A percentile compares a stretch with the other conserved stretches of the same genome.
These are phyloP conservation scores for Phlebiopsis flavidoalba DNA, from an alignment of 768 basidiomycete species.

Conservation along the genomic window DNA sequence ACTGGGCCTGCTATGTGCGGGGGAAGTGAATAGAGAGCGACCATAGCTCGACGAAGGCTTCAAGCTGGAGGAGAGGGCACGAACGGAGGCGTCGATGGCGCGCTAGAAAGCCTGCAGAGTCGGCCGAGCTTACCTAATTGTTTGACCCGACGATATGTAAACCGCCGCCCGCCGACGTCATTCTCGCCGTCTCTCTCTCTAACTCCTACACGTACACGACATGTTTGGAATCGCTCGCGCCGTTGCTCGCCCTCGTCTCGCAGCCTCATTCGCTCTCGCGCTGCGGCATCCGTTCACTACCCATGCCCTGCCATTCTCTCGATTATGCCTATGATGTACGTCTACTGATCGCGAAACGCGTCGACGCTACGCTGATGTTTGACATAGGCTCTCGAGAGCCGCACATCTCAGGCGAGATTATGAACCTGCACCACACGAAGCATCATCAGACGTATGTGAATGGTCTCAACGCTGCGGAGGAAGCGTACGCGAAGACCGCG, in stretches of 20 bases:
- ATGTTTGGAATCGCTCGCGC: conserved; percentile 31
- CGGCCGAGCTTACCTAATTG: too few relatives aligned
- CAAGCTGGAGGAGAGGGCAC: too few relatives aligned
- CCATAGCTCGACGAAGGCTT: too few relatives aligned
- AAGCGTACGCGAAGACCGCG: conserved; percentile 60
- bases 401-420: conserved; percentile 85
- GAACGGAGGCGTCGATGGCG: too few relatives aligned
- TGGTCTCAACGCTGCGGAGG: conserved; percentile 90
- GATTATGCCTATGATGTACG: conserved; percentile 78
- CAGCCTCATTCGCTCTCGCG: conserved; percentile 28
- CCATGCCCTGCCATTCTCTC: conserved; percentile 55
- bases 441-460: conserved; percentile 93
- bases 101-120: too few relatives aligned
- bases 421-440: conserved; percentile 90
- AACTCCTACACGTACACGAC: too few relatives aligned
- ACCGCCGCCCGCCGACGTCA: too few relatives aligned
- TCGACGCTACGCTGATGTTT: conserved; percentile 23
- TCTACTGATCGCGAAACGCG: neutral
- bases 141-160: too few relatives aligned
- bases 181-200: too few relatives aligned
- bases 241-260: conserved; percentile 36
- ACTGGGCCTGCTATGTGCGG: too few relatives aligned
- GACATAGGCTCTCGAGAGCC: conserved; percentile 92
- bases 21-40: too few relatives aligned
- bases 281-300: conserved; percentile 53